Conservation (phyloP, 805 yeast species). For the Monosporozyma servazzii region DNA sequence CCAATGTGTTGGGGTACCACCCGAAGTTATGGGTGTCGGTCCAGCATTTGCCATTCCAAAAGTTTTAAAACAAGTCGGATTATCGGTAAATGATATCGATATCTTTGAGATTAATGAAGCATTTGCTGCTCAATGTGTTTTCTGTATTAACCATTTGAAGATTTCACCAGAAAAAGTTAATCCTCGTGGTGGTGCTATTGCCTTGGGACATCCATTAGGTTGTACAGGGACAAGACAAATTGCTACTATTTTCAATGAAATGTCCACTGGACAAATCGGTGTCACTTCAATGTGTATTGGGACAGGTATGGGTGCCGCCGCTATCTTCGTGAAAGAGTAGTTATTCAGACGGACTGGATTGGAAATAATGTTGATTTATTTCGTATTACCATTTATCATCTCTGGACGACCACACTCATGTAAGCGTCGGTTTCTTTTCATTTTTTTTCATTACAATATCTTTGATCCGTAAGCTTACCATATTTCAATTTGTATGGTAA, state of each 20-base stretch:
- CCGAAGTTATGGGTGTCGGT: conserved; percentile 96
- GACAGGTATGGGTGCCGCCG: conserved; percentile 98
- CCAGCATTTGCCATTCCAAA: conserved; percentile 94
- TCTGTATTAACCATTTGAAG: conserved; percentile 54
- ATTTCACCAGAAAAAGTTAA: conserved; percentile 67
- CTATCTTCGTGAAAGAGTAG: conserved; percentile 71
- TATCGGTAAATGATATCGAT: conserved; percentile 55
- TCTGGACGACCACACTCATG: no score
- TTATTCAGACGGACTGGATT: no score
- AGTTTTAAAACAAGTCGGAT: conserved; percentile 52
- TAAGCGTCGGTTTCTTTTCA: no score
- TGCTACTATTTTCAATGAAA: conserved; percentile 77
- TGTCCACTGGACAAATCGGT: conserved; percentile 74
- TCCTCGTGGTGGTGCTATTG: conserved; percentile 95
- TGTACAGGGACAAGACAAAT: conserved; percentile 89
- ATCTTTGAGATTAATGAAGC: conserved; percentile 92
- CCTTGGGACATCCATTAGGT: conserved; percentile 90
- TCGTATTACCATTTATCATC: no score
- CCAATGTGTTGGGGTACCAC: conserved; percentile 86
- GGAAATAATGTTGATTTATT: no score
- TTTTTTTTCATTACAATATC: no score
- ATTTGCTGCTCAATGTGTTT: conserved; percentile 89
- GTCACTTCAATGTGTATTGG: conserved; percentile 96
- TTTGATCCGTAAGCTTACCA: no score
- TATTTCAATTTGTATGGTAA: no score